Evolutionary conservation across 306 rosid species (phyloP).

Genomic region (Abrus precatorius): DNA sequence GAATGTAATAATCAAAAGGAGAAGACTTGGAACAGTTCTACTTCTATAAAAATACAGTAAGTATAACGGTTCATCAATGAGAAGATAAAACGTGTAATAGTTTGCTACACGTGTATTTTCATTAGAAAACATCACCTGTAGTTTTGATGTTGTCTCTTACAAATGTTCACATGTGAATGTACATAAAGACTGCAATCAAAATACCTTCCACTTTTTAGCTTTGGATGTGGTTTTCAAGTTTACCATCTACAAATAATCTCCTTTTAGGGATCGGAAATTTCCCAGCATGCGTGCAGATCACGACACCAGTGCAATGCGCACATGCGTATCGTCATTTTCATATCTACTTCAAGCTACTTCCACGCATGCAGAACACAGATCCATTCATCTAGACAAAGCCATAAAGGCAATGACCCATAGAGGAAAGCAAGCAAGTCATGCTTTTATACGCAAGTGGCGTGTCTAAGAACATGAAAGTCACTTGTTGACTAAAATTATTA

Average conservation of each 20-base stretch:
- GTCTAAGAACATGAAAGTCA: not conserved
- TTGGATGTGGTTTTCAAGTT: slow-evolving; percentile 11
- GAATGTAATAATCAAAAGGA: slow-evolving; percentile 11
- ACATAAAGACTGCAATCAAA: not conserved
- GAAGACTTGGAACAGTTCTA: too few relatives aligned
- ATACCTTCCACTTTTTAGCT: not conserved
- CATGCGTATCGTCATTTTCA: not conserved
- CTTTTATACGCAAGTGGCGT: not conserved
- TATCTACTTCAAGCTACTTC: not conserved
- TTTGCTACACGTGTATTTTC: not conserved
- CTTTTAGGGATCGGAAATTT: not conserved
- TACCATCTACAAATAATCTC: not conserved
- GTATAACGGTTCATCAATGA: not conserved
- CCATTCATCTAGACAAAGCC: not conserved
- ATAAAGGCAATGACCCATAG: not conserved
- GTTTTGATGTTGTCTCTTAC: not conserved
- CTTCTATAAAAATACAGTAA: not conserved
- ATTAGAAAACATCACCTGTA: not conserved
- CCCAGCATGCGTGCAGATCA: not conserved
- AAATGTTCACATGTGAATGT: slow-evolving; percentile 19
- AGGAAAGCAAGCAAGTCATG: slow-evolving; percentile 17
- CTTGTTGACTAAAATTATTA: not conserved
- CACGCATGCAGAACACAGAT: not conserved
- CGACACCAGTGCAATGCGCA: not conserved
- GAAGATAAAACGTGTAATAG: not conserved